A percentile compares a stretch with the other conserved stretches of the same genome.
Conservation (phyloP, 768 basidiomycete species). For the Neoboletus brunneissimus region DNA sequence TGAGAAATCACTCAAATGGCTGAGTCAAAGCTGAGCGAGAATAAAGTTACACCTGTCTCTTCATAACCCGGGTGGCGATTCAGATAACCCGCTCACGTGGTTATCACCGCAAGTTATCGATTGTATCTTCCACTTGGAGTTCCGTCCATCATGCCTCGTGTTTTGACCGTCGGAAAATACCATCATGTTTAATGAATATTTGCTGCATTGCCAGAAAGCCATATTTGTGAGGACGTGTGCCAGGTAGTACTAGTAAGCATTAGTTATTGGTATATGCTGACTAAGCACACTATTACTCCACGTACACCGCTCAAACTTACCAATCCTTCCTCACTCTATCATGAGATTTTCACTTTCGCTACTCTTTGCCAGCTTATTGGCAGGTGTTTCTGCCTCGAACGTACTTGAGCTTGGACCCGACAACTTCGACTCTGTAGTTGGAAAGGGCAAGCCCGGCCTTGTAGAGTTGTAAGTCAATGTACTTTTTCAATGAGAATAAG, state of each 20-base stretch:
- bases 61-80: neutral
- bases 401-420: conserved; percentile 74
- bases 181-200: neutral
- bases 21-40: neutral
- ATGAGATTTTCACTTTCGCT: conserved; percentile 63
- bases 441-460: conserved; percentile 76
- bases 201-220: neutral
- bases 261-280: conserved; percentile 10
- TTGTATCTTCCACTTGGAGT: neutral
- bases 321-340: conserved; percentile 22
- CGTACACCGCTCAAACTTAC: conserved; percentile 12
- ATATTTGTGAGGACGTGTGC: neutral
- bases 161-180: neutral
- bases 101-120: neutral
- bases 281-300: conserved; percentile 27
- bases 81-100: neutral
- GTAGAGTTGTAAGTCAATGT: conserved; percentile 79
- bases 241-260: too few relatives aligned
- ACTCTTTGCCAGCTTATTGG: conserved; percentile 53
- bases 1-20: conserved; percentile 25
- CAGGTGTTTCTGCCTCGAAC: conserved; percentile 67
- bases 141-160: neutral
- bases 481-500: neutral
- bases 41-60: too few relatives aligned
- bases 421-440: conserved; percentile 75